Conservation (phyloP, 441 rosid genomes). For the Hypseocharis bilobata region DNA sequence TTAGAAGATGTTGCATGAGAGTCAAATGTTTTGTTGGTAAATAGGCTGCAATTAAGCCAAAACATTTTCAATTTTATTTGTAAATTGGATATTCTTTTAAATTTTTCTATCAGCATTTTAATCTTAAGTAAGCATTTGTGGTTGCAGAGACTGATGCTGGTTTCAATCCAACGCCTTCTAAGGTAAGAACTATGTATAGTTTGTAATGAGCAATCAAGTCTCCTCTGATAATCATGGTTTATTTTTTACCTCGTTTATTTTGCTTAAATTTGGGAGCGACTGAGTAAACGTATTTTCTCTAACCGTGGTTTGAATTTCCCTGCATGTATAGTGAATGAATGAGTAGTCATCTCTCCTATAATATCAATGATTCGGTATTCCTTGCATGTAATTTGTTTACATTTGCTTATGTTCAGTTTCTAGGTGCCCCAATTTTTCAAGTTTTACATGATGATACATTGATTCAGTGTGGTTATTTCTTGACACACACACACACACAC, state of each 20-base stretch:
- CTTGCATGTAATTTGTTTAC: neutral
- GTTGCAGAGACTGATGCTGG: slow-evolving; percentile 74
- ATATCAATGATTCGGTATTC: neutral
- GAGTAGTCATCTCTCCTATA: neutral
- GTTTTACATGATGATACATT: neutral
- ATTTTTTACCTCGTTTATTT: neutral
- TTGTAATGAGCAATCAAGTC: too few species aligned
- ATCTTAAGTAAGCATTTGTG: slow-evolving; percentile 13
- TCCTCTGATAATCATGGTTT: too few species aligned
- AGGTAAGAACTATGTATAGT: slow-evolving; percentile 31
- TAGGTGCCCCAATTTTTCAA: too few species aligned
- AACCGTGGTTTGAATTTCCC: too few species aligned
- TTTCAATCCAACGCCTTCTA: slow-evolving; percentile 62
- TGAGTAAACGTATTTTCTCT: too few species aligned
- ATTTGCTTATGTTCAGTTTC: too few species aligned
- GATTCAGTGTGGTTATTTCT: too few species aligned
- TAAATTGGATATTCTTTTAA: neutral
- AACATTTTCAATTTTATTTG: neutral
- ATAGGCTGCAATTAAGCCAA: slow-evolving; percentile 10
- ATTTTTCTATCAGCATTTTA: slow-evolving; percentile 10
- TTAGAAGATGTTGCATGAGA: slow-evolving; percentile 51
- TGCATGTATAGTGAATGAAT: too few species aligned
- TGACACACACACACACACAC: too few species aligned
- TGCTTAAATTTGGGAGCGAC: too few species aligned
- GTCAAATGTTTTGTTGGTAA: slow-evolving; percentile 67